Evolutionary conservation across 176 grass and related monocot species (phyloP), one percentile per base, ranked within the genome.

Genomic region (Alopecurus myosuroides): DNA sequence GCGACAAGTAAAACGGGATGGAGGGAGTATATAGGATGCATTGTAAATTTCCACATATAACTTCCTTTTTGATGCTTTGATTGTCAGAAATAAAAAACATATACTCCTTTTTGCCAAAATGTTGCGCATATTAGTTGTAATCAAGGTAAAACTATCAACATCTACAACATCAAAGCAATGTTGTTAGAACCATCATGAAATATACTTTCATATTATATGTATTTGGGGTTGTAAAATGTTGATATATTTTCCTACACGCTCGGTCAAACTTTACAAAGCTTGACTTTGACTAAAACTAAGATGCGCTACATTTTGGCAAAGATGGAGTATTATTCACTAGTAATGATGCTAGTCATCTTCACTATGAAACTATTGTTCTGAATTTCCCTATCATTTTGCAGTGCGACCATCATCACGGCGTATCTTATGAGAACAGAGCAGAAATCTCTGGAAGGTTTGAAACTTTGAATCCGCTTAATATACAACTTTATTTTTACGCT

Each of bases 351-450:
- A 19, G 19, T 75, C 14, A 5, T 74, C 37, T 74, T 79, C 15
- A 46, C 23, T 11, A 41, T 22, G 53, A 31, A 41, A 7, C 22
- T 81, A 67, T 39, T 57, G 3, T 85, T 55, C 14, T 23, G 26
- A 48, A 81, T 77, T 83, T 75, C 17, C 88, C 12, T 72, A 9
- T 86, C 42, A 50, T 60, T 15, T 81, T 89, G 57, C 89, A 98
- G 95, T 78, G 95, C 92, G 80, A 86, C 92, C 41, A 77, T 98
- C 61, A 86, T 95, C 55, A 88, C 46, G 26, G 95, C 91, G 40
- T 95, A 98, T 85, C 85, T 95, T 70, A 98, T 98, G 95, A 98
- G 81, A 90, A 69, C 87, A 81, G 95, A 98, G 78, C 85, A 88
- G 80, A 95, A 95, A 91, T 90, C 91, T 37, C 67, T 95, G 57